Conservation (phyloP, 176 grass and related monocot species). For the Bonia amplexicaulis region DNA sequence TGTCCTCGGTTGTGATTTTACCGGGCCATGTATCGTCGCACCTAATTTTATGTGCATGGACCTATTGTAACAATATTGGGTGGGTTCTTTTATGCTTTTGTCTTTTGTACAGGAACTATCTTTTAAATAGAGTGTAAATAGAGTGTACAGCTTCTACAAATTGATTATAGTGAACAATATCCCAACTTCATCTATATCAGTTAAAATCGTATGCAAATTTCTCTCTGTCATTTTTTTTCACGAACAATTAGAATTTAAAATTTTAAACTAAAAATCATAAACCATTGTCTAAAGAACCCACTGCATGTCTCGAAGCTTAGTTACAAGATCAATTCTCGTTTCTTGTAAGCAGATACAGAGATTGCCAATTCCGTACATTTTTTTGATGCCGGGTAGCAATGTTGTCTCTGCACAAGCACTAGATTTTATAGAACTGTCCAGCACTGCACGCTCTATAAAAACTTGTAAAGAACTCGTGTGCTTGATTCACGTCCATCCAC, state of each 20-base stretch:
- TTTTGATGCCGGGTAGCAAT: background rate
- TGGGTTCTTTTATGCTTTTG: no score
- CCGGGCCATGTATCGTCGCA: slow-evolving; percentile 14
- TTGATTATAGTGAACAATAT: no score
- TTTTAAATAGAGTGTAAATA: no score
- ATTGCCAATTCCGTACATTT: background rate
- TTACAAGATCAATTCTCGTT: slow-evolving; percentile 4
- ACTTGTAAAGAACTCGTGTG: background rate
- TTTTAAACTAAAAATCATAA: no score
- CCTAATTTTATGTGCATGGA: slow-evolving; percentile 37
- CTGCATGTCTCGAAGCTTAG: background rate
- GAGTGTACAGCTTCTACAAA: no score
- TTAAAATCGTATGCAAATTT: no score
- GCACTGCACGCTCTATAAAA: background rate
- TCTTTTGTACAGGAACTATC: no score
- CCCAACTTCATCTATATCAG: accelerated
- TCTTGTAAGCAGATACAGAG: background rate
- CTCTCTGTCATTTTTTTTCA: no score
- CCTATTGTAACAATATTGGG: background rate
- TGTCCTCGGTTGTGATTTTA: slow-evolving; percentile 26
- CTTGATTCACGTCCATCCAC: background rate
- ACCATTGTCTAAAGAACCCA: no score
- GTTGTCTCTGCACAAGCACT: background rate
- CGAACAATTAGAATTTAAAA: no score
- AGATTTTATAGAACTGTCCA: background rate